Evolutionary conservation across 148 eudicot species (phyloP).

Genomic region (Arbutus unedo): DNA sequence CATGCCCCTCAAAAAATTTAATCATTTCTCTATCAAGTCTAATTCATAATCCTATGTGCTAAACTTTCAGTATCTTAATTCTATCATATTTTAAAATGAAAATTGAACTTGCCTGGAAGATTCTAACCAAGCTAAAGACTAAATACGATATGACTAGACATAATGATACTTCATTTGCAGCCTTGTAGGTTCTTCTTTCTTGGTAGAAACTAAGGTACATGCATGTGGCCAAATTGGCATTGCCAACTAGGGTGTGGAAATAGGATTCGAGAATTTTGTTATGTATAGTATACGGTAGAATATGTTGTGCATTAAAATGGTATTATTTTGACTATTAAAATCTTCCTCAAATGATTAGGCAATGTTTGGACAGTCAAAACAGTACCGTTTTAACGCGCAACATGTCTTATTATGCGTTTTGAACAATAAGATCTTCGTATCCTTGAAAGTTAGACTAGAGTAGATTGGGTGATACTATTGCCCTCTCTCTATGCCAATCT

Average conservation of each 20-base stretch:
- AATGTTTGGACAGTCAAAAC: no score
- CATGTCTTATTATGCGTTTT: no score
- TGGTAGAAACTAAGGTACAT: not conserved
- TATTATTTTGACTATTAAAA: no score
- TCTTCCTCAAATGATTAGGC: no score
- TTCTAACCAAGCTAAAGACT: not conserved
- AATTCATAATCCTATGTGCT: not conserved
- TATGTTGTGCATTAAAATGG: no score
- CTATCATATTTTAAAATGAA: not conserved
- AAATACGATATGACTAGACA: not conserved
- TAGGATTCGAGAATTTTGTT: no score
- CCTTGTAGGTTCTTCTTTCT: not conserved
- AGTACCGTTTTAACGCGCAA: no score
- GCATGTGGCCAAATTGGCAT: not conserved
- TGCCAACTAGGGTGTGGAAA: not conserved
- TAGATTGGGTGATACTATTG: not conserved
- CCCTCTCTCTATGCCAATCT: not conserved
- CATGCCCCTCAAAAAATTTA: not conserved
- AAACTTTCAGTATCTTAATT: not conserved
- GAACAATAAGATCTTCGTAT: no score
- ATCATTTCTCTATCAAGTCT: not conserved
- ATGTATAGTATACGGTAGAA: no score
- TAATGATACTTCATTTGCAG: no score
- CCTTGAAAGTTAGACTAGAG: not conserved
- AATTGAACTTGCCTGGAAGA: not conserved